Percentiles rank a stretch among this genome's conserved stretches.
Evolutionary conservation across 2,329 filamentous ascomycete genomes (phyloP).

Genomic region (Botrytis sinoallii): DNA sequence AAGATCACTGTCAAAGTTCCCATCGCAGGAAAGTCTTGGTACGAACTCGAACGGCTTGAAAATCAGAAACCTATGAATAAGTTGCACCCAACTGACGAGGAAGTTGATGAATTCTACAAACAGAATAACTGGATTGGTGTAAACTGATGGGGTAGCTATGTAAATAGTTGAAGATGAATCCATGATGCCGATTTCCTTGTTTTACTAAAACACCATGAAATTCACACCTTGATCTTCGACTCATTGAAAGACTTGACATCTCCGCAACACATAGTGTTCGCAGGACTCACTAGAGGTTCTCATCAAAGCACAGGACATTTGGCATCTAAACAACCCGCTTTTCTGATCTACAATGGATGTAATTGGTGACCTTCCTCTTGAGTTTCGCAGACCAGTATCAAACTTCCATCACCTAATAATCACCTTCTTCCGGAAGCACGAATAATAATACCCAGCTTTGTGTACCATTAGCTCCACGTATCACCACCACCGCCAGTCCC

Average conservation of each 20-base stretch:
- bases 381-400: neutral
- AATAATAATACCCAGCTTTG: neutral
- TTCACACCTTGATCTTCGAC: neutral
- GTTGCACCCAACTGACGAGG: neutral
- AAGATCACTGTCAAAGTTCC: slow-evolving; percentile 37
- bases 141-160: neutral
- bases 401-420: neutral
- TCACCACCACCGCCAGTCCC: neutral
- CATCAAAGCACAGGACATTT: no score
- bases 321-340: no score
- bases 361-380: neutral
- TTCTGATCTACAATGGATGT: neutral
- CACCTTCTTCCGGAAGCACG: neutral
- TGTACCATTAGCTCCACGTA: neutral
- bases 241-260: neutral
- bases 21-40: neutral
- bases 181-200: neutral
- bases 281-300: no score
- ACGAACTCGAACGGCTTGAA: neutral
- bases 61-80: neutral
- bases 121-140: no score
- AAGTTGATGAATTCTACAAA: neutral
- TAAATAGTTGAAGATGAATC: neutral
- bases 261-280: no score
- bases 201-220: neutral